Conservation (phyloP, 1,139 yeast genomes). For the Debaryomyces subglobosus region DNA sequence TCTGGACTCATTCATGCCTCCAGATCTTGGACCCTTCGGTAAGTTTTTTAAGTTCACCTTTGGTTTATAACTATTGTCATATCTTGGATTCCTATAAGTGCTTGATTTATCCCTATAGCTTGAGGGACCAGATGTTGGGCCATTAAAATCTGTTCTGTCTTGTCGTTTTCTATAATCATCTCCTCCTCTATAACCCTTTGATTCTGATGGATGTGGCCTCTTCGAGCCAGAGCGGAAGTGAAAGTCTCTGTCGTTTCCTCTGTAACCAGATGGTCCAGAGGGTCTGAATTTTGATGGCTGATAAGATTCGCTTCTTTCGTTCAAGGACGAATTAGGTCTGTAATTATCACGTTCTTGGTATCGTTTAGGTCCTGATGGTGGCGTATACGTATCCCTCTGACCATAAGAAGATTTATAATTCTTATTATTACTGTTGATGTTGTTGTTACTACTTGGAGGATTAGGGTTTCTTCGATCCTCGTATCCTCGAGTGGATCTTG, state of each 20-base stretch:
- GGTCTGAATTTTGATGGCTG: conserved; percentile 13
- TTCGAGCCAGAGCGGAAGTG: conserved; percentile 15
- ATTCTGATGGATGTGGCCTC: conserved; percentile 23
- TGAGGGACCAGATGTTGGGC: conserved; percentile 19
- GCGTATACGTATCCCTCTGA: conserved; percentile 13
- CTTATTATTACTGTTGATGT: conserved; percentile 4
- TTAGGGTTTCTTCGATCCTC: conserved; percentile 11
- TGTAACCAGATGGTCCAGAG: conserved; percentile 15
- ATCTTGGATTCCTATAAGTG: conserved; percentile 8
- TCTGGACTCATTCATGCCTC: conserved; percentile 9
- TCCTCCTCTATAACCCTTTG: conserved; percentile 20
- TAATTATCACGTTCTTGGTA: conserved; percentile 22
- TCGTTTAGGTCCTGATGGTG: conserved; percentile 22
- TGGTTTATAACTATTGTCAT: conserved; percentile 7
- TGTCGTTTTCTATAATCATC: conserved; percentile 13
- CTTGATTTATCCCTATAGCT: conserved; percentile 14
- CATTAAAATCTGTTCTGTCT: conserved; percentile 17
- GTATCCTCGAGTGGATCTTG: conserved; percentile 31
- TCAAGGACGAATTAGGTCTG: conserved; percentile 14
- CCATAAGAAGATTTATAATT: conserved; percentile 12
- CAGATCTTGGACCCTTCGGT: conserved; percentile 22
- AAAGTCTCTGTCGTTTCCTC: conserved; percentile 10
- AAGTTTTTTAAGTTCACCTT: conserved; percentile 13
- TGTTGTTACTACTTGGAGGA: conserved; percentile 3
- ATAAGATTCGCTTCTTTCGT: conserved; percentile 6